phyloP scores from a whole-genome alignment of 2,329 filamentous ascomycete genomes.

The Aulographum hederae region DNA sequence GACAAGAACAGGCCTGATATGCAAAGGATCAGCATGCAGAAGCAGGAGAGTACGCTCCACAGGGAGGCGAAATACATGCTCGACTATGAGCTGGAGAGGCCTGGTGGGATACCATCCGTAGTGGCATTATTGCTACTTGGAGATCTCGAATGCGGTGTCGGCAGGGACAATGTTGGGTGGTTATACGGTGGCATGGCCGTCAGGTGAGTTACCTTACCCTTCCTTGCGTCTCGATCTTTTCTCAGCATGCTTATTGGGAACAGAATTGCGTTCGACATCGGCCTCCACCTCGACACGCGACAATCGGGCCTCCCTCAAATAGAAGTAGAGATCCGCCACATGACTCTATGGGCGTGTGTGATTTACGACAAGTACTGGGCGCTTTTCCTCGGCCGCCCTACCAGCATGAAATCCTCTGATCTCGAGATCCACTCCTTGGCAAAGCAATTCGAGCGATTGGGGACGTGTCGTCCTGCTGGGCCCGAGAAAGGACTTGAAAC shows the following conservation, averaged over 20 bases:
- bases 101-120: conserved; percentile 33
- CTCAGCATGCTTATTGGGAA: not conserved
- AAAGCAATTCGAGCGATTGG: conserved; percentile 25
- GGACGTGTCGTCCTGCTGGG: conserved; percentile 18
- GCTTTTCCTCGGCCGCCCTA: conserved; percentile 34
- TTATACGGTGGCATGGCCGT: conserved; percentile 30
- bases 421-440: conserved; percentile 29
- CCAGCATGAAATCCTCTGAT: conserved; percentile 34
- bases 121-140: conserved; percentile 33
- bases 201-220: conserved; percentile 8
- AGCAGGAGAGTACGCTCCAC: conserved; percentile 33
- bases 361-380: conserved; percentile 38
- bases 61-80: conserved; percentile 36
- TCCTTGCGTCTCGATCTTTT: conserved; percentile 9
- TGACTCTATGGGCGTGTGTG: conserved; percentile 33
- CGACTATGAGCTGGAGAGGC: conserved; percentile 32
- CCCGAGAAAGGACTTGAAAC: conserved; percentile 15
- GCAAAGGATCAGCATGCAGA: conserved; percentile 25
- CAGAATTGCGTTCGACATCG: conserved; percentile 28
- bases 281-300: conserved; percentile 29
- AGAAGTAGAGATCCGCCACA: conserved; percentile 30
- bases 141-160: conserved; percentile 35
- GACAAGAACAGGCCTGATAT: conserved; percentile 31
- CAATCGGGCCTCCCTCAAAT: conserved; percentile 24
- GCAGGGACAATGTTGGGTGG: conserved; percentile 35